Conservation (phyloP, 2,329 filamentous ascomycete species). For the Sphaerulina vaccinii region DNA sequence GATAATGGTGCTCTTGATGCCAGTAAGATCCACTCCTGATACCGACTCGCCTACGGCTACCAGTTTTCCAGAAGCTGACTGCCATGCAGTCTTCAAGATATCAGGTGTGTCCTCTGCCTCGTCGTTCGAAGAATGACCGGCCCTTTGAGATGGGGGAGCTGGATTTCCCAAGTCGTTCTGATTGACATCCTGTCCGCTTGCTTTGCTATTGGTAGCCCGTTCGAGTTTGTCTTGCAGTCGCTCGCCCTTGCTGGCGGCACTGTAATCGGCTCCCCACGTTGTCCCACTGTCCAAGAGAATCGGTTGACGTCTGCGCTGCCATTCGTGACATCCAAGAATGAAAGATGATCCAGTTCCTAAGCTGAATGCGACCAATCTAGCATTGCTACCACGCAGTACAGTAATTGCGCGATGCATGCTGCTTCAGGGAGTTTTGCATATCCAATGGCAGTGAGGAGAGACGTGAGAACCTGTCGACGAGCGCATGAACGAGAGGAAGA, state of each 20-base stretch:
- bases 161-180: slow-evolving; percentile 1
- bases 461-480: not conserved
- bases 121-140: slow-evolving; percentile 23
- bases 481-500: not conserved
- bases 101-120: slow-evolving; percentile 16
- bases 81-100: slow-evolving; percentile 28
- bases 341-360: slow-evolving; percentile 20
- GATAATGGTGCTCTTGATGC: slow-evolving; percentile 32
- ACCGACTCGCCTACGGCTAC: slow-evolving; percentile 31
- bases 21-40: slow-evolving; percentile 30
- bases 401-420: slow-evolving; percentile 24
- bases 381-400: slow-evolving; percentile 6
- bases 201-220: not conserved
- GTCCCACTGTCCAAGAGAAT: slow-evolving; percentile 21
- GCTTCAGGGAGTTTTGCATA: slow-evolving; percentile 14
- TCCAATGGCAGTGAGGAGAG: not conserved
- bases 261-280: not conserved
- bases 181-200: not conserved
- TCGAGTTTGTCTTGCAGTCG: not conserved
- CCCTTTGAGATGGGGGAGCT: slow-evolving; percentile 30
- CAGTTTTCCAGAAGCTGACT: slow-evolving; percentile 29
- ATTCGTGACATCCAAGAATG: slow-evolving; percentile 20
- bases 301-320: slow-evolving; percentile 14
- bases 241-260: not conserved
- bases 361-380: slow-evolving; percentile 15